Evolutionary conservation across 2,329 filamentous ascomycete genomes (phyloP).

Genomic region (Penicillium frequentans): DNA sequence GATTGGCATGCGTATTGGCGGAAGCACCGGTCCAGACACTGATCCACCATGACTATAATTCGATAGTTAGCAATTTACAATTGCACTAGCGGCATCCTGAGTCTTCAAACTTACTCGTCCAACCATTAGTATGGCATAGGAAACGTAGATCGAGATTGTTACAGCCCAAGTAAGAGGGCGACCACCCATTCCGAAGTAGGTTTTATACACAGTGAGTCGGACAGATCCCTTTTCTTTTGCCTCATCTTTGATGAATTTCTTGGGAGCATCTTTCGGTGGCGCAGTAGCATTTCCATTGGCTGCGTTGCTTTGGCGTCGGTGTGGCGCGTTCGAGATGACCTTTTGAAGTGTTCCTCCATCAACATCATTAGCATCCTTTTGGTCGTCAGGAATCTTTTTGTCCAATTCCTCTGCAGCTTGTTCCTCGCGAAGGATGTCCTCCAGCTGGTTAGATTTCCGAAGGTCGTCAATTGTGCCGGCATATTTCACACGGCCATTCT

Average conservation of each 20-base stretch:
- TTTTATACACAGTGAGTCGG: slow-evolving; percentile 64
- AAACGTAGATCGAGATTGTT: slow-evolving; percentile 55
- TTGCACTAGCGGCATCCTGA: not conserved
- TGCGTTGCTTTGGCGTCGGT: slow-evolving; percentile 9
- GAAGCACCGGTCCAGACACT: slow-evolving; percentile 46
- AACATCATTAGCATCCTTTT: slow-evolving; percentile 7
- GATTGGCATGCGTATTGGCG: slow-evolving; percentile 13
- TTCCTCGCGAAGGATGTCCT: slow-evolving; percentile 42
- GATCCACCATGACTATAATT: slow-evolving; percentile 47
- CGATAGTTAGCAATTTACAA: not conserved
- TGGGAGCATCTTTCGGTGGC: slow-evolving; percentile 41
- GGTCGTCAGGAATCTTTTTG: slow-evolving; percentile 12
- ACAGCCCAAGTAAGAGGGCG: slow-evolving; percentile 61
- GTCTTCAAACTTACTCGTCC: slow-evolving; percentile 42
- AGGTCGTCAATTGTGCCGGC: slow-evolving; percentile 66
- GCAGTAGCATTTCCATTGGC: slow-evolving; percentile 11
- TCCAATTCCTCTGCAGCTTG: slow-evolving; percentile 46
- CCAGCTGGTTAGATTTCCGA: slow-evolving; percentile 40
- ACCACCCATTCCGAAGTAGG: slow-evolving; percentile 68
- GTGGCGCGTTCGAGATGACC: slow-evolving; percentile 21
- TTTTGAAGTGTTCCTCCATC: slow-evolving; percentile 23
- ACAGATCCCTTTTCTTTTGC: slow-evolving; percentile 69
- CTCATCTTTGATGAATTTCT: slow-evolving; percentile 77
- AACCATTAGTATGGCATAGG: slow-evolving; percentile 56
- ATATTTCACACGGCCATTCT: slow-evolving; percentile 64